Evolutionary conservation across 169 alveolate genomes (phyloP).

Genomic region (Sarcocystis neurona): DNA sequence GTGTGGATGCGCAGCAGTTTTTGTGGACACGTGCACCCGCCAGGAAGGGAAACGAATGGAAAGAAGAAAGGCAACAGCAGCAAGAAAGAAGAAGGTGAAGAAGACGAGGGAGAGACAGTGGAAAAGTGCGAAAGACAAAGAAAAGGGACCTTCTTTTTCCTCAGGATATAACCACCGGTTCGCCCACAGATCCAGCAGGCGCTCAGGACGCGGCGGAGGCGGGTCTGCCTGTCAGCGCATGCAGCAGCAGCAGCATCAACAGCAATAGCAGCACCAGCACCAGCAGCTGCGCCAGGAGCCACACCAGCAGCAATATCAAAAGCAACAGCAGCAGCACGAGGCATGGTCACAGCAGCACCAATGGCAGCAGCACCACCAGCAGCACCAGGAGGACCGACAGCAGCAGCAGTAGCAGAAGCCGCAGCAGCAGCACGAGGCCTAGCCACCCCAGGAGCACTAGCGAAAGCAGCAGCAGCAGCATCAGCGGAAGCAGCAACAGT

Average conservation of each 20-base stretch:
- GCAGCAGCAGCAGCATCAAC: neutral
- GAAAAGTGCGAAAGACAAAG: neutral
- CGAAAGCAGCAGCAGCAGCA: too few relatives aligned
- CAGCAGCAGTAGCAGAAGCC: too few relatives aligned
- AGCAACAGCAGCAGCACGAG: neutral
- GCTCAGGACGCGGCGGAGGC: conserved; percentile 43
- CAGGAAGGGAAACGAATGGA: neutral
- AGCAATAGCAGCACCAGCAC: too few relatives aligned
- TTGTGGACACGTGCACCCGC: neutral
- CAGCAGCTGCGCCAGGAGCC: too few relatives aligned
- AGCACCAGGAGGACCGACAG: too few relatives aligned
- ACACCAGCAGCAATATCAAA: too few relatives aligned
- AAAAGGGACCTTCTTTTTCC: conserved; percentile 73
- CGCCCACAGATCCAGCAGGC: conserved; percentile 84
- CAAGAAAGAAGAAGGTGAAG: neutral
- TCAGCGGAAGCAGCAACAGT: too few relatives aligned
- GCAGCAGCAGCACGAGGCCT: too few relatives aligned
- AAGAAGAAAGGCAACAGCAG: neutral
- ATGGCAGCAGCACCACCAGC: too few relatives aligned
- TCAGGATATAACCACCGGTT: conserved; percentile 84
- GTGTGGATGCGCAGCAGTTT: neutral
- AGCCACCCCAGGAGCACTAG: too few relatives aligned
- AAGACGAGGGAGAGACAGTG: neutral
- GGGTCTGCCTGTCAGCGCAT: conserved; percentile 57
- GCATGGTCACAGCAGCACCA: neutral